Evolutionary conservation across 371 early-diverging fungal species (phyloP).

Genomic region (Chytridiales sp.): DNA sequence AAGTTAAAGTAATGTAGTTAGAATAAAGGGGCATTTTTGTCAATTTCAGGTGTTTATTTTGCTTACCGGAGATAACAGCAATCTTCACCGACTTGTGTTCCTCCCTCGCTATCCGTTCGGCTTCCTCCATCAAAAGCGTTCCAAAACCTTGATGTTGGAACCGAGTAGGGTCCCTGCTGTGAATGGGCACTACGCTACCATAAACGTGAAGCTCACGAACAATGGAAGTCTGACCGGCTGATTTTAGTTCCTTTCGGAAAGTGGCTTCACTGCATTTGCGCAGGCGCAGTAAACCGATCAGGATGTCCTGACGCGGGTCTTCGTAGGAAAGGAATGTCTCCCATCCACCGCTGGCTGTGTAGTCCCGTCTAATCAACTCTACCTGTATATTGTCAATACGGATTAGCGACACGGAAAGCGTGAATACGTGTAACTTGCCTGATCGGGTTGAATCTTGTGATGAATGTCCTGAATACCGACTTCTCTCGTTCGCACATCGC

Average conservation of each 20-base stretch:
- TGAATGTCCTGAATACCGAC: constrained; percentile 99
- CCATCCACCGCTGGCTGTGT: constrained; percentile 99
- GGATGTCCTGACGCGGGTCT: constrained; percentile 97
- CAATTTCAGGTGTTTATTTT: no score
- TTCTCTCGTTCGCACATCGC: constrained; percentile 99
- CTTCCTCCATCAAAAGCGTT: constrained; percentile 98
- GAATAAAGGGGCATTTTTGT: no score
- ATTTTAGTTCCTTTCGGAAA: constrained; percentile 90
- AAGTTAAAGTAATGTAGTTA: constrained; percentile 2
- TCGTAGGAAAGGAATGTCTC: constrained; percentile 99
- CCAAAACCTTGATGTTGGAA: constrained; percentile 99
- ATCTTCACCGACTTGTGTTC: constrained; percentile 97
- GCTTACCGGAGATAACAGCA: constrained; percentile 93
- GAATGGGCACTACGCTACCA: constrained; percentile 97
- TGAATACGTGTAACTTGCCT: background rate
- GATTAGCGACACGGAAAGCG: constrained; percentile 2
- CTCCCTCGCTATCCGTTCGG: constrained; percentile 97
- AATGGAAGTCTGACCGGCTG: constrained; percentile 77
- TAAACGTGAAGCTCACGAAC: constrained; percentile 99
- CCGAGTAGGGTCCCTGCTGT: constrained; percentile 92
- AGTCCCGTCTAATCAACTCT: constrained; percentile 98
- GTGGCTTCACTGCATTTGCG: constrained; percentile 92
- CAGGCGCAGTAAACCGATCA: constrained; percentile 96
- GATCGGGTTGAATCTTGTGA: constrained; percentile 87
- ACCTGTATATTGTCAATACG: constrained; percentile 56